Evolutionary conservation across 768 basidiomycete genomes (phyloP).

Genomic region (Suillus ampliporus): DNA sequence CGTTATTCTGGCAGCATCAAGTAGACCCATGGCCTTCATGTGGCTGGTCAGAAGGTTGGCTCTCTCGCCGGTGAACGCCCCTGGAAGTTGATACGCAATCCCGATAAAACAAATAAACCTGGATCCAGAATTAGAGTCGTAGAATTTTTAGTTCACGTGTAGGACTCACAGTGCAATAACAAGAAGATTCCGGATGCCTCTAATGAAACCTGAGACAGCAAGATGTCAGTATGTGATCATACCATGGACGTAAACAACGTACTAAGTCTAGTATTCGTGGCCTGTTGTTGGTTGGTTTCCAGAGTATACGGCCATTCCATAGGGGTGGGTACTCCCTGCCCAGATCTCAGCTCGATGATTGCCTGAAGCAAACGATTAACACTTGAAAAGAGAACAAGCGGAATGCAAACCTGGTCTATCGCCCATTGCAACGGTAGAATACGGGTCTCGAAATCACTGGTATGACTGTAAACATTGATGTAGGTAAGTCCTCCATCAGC

Average conservation of each 20-base stretch:
- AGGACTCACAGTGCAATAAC: constrained; percentile 66
- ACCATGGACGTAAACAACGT: constrained; percentile 24
- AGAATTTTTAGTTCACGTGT: background rate
- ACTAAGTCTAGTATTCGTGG: constrained; percentile 61
- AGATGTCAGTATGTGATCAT: constrained; percentile 13
- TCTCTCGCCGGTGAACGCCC: constrained; percentile 69
- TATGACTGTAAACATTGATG: constrained; percentile 69
- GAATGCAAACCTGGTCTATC: constrained; percentile 56
- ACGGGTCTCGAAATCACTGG: constrained; percentile 69
- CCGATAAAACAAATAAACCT: constrained; percentile 77
- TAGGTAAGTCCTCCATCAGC: constrained; percentile 68
- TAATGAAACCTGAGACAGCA: constrained; percentile 54
- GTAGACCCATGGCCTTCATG: constrained; percentile 81
- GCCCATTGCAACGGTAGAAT: constrained; percentile 81
- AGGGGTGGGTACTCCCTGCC: constrained; percentile 58
- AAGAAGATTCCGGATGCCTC: constrained; percentile 64
- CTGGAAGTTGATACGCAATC: constrained; percentile 79
- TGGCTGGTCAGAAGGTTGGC: constrained; percentile 69
- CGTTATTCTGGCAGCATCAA: constrained; percentile 71
- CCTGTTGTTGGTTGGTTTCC: constrained; percentile 69
- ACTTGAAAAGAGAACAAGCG: background rate
- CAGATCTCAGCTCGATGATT: constrained; percentile 72
- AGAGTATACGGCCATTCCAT: constrained; percentile 76
- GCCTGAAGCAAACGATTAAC: constrained; percentile 47
- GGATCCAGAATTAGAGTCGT: constrained; percentile 6